Conservation (phyloP, 129 eudicot genomes). For the Flaveria brownii region DNA sequence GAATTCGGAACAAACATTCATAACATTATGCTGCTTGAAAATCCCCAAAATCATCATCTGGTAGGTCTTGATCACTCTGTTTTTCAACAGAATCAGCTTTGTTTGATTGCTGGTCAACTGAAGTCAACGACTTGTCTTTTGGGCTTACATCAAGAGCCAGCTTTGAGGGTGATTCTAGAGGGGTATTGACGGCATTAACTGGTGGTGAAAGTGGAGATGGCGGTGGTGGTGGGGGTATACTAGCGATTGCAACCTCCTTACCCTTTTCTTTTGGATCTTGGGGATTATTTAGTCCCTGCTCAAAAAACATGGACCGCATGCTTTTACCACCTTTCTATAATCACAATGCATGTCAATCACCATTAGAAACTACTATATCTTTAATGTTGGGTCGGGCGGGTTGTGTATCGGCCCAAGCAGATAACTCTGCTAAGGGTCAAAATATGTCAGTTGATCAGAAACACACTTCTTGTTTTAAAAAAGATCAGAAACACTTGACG, state of each 20-base stretch:
- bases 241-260: constrained; percentile 50
- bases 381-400: too few relatives aligned
- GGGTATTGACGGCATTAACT: constrained; percentile 28
- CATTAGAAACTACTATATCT: constrained; percentile 6
- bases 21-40: constrained; percentile 83
- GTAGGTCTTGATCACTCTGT: constrained; percentile 48
- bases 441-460: too few relatives aligned
- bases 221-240: constrained; percentile 92
- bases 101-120: constrained; percentile 36
- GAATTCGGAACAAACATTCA: constrained; percentile 28
- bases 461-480: too few relatives aligned
- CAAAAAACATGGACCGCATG: constrained; percentile 66
- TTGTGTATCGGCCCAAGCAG: too few relatives aligned
- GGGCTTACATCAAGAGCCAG: constrained; percentile 44
- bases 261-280: constrained; percentile 53
- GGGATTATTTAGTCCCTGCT: constrained; percentile 66
- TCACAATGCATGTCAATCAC: constrained; percentile 5
- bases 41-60: constrained; percentile 92
- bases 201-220: constrained; percentile 76
- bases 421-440: too few relatives aligned
- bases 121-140: constrained; percentile 25
- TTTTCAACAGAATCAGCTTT: constrained; percentile 32
- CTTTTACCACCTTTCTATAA: constrained; percentile 64
- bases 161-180: constrained; percentile 40
- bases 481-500: too few relatives aligned